Evolutionary conservation across 2,329 filamentous ascomycete genomes (phyloP), one percentile per base, ranked within the genome.

Genomic region (Teratosphaeria gauchensis): DNA sequence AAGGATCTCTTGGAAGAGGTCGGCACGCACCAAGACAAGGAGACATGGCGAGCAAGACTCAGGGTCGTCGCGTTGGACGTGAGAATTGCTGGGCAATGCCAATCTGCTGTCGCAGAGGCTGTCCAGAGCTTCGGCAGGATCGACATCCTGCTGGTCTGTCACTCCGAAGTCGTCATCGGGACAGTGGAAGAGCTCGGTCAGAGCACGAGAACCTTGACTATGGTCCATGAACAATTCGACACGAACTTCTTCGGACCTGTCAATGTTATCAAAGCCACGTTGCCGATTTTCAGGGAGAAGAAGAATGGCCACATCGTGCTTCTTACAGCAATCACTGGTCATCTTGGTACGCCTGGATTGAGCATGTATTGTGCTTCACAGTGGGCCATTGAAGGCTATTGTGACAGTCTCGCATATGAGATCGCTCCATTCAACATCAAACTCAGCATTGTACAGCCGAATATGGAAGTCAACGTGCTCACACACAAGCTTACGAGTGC

Each of bases 351-450:
- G 0, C 94, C 94, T 0, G 91, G 92, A 2, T 83, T 97, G 76
- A 84, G 90, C 58, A 89, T 95, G 78, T 94, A 95, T 72, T 94
- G 91, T 64, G 90, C 92, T 19, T 89, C 91, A 14, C 92, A 91
- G 42, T 96, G 92, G 91, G 94, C 91, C 1, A 82, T 96, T 38
- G 94, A 97, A 75, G 94, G 92, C 19, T 96, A 94, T 73, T 96
- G 92, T 76, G 92, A 97, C 75, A 84, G 90, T 60, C 81, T 99
- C 28, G 92, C 92, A 1, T 99, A 96, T 74, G 94, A 99, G 75
- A 88, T 99, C 63, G 74, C 92, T 0, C 94, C 94, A 0, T 97
- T 97, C 78, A 96, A 96, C 75, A 85, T 97, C 76, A 95, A 92
- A 74, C 84, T 97, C 73, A 96, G 91, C 48, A 92, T 97, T 65